phyloP scores from a whole-genome alignment of 352 stramenopile genomes.

The Phytophthora idaei region DNA sequence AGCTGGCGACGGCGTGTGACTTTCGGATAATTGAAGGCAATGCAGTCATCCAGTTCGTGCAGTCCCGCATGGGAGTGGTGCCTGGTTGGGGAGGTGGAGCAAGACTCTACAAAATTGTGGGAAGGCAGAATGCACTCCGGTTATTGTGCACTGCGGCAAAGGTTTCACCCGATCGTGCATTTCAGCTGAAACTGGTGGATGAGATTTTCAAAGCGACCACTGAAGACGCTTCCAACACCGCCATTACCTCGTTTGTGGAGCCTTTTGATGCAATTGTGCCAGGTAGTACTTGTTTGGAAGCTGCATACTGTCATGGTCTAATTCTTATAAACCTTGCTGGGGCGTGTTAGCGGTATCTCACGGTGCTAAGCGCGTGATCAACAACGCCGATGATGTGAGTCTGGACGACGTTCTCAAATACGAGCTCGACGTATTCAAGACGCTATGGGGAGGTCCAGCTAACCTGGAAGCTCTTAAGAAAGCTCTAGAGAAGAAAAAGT shows the following conservation, averaged over 20 bases:
- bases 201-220: constrained; percentile 43
- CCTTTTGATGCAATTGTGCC: constrained; percentile 52
- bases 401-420: constrained; percentile 58
- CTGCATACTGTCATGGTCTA: background rate
- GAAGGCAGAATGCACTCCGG: constrained; percentile 64
- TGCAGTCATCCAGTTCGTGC: constrained; percentile 83
- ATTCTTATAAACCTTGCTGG: background rate
- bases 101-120: constrained; percentile 77
- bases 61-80: constrained; percentile 77
- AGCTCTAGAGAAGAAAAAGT: constrained; percentile 51
- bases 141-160: constrained; percentile 75
- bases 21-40: constrained; percentile 66
- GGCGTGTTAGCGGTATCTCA: constrained; percentile 57
- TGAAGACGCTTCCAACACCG: constrained; percentile 26
- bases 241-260: constrained; percentile 47
- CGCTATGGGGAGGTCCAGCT: constrained; percentile 70
- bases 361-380: constrained; percentile 65
- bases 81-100: constrained; percentile 80
- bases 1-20: constrained; percentile 81
- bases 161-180: constrained; percentile 44
- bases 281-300: constrained; percentile 36
- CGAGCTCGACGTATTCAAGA: constrained; percentile 65
- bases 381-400: constrained; percentile 69
- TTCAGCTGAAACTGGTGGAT: constrained; percentile 68
- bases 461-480: constrained; percentile 66